These are phyloP conservation scores for Lizonia empirigonia DNA, from an alignment of 2,329 filamentous ascomycete genomes.

Conservation along the genomic window DNA sequence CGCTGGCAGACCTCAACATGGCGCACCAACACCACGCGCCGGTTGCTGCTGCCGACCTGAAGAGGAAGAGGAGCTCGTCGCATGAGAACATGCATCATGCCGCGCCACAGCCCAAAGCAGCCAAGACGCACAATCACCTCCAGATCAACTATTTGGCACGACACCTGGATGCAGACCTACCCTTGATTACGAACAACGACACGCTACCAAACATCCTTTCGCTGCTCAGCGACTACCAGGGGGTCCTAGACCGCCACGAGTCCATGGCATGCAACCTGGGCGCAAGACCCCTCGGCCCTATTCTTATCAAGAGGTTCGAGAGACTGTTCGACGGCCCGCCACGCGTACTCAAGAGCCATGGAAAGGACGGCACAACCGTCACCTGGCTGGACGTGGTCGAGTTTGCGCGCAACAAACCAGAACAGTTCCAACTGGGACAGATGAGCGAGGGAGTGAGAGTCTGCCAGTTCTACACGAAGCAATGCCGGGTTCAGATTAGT, in stretches of 20 bases:
- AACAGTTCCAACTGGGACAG: constrained; percentile 75
- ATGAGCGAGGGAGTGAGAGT: constrained; percentile 70
- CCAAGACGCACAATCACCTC: constrained; percentile 64
- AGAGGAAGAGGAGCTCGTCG: constrained; percentile 56
- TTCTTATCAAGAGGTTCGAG: constrained; percentile 84
- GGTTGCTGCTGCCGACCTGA: constrained; percentile 42
- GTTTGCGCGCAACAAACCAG: constrained; percentile 79
- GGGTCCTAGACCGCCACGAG: constrained; percentile 82
- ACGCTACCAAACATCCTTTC: constrained; percentile 74
- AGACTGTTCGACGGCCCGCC: constrained; percentile 83
- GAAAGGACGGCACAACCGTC: constrained; percentile 65
- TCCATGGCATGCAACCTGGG: constrained; percentile 85
- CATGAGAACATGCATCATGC: constrained; percentile 43
- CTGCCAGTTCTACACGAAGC: constrained; percentile 83
- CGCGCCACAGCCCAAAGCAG: constrained; percentile 55
- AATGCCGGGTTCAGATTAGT: constrained; percentile 80
- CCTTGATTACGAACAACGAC: constrained; percentile 68
- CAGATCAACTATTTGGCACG: constrained; percentile 72
- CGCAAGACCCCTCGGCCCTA: constrained; percentile 79
- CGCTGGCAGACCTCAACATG: constrained; percentile 30
- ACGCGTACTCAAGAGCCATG: constrained; percentile 66
- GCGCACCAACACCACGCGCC: constrained; percentile 31
- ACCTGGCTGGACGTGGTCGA: constrained; percentile 87
- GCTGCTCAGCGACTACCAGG: constrained; percentile 81
- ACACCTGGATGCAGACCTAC: constrained; percentile 65